A percentile compares a stretch with the other conserved stretches of the same genome.
Conservation (phyloP, 139 green algal species). For the Tetradesmus lagerheimii region DNA sequence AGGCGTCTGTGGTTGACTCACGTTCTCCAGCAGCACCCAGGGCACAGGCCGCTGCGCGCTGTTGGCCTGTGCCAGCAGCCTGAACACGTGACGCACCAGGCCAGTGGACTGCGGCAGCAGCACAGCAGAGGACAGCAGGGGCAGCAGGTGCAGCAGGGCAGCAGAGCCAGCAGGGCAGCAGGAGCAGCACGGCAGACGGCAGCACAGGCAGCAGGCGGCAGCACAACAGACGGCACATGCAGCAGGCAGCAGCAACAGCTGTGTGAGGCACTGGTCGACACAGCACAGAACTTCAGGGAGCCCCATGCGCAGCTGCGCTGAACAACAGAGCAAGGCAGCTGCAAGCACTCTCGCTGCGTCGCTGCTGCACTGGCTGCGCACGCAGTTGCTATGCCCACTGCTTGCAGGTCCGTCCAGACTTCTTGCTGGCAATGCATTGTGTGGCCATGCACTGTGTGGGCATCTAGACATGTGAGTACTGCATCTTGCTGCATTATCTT, state of each 20-base stretch:
- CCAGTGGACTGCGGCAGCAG: conserved; percentile 69
- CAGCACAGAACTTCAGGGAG: too few relatives aligned
- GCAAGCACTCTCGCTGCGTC: too few relatives aligned
- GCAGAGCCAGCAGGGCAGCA: not conserved
- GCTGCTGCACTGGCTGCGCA: too few relatives aligned
- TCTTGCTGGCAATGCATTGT: too few relatives aligned
- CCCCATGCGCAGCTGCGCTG: too few relatives aligned
- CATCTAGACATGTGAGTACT: too few relatives aligned
- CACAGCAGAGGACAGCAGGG: not conserved
- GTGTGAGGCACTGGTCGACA: too few relatives aligned
- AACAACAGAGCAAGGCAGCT: too few relatives aligned
- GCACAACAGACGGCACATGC: not conserved
- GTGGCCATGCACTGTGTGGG: too few relatives aligned
- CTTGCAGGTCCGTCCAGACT: too few relatives aligned
- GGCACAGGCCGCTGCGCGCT: conserved; percentile 68
- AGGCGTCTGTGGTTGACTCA: conserved; percentile 43
- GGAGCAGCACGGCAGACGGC: not conserved
- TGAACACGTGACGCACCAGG: conserved; percentile 88
- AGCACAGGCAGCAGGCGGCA: conserved; percentile 18
- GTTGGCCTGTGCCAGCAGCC: conserved; percentile 73
- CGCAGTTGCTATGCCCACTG: too few relatives aligned
- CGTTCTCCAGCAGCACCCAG: conserved; percentile 96
- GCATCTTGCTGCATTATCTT: too few relatives aligned
- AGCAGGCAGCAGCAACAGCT: not conserved
- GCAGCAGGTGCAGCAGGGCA: not conserved